Percentiles rank a stretch among this genome's conserved stretches.
phyloP scores from a whole-genome alignment of 352 stramenopile genomes.

The Saprolegnia parasitica region DNA sequence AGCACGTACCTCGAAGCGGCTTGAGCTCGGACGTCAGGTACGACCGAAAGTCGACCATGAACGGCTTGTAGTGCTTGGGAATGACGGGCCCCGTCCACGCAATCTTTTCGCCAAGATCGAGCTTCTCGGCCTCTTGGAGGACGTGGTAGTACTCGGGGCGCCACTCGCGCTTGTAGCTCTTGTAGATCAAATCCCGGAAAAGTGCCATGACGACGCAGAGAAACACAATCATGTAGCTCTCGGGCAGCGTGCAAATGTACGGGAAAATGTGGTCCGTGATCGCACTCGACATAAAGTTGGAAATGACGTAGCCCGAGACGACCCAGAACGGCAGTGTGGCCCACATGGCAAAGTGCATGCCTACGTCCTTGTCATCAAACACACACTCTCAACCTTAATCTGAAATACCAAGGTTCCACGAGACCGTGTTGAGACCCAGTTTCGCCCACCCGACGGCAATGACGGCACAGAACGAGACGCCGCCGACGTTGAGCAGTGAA shows the following conservation, averaged over 20 bases:
- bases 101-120: constrained; percentile 38
- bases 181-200: constrained; percentile 74
- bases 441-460: constrained; percentile 78
- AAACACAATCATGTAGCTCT: constrained; percentile 80
- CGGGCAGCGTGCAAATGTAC: constrained; percentile 59
- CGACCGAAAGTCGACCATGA: constrained; percentile 56
- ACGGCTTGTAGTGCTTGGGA: constrained; percentile 49
- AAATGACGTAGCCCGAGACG: constrained; percentile 59
- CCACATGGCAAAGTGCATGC: constrained; percentile 41
- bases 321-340: constrained; percentile 76
- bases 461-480: constrained; percentile 69
- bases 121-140: constrained; percentile 66
- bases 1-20: constrained; percentile 11
- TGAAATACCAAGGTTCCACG: constrained; percentile 61
- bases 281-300: constrained; percentile 46
- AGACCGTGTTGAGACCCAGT: constrained; percentile 78
- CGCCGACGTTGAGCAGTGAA: constrained; percentile 65
- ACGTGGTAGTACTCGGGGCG: constrained; percentile 85
- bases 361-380: constrained; percentile 14
- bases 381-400: not conserved
- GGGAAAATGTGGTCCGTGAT: constrained; percentile 70
- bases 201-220: constrained; percentile 66
- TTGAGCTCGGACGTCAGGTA: constrained; percentile 60
- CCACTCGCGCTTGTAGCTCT: constrained; percentile 81
- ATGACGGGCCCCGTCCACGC: constrained; percentile 63